These are phyloP conservation scores for Cyclotella atomus DNA, from an alignment of 108 stramenopile genomes.

Conservation along the genomic window DNA sequence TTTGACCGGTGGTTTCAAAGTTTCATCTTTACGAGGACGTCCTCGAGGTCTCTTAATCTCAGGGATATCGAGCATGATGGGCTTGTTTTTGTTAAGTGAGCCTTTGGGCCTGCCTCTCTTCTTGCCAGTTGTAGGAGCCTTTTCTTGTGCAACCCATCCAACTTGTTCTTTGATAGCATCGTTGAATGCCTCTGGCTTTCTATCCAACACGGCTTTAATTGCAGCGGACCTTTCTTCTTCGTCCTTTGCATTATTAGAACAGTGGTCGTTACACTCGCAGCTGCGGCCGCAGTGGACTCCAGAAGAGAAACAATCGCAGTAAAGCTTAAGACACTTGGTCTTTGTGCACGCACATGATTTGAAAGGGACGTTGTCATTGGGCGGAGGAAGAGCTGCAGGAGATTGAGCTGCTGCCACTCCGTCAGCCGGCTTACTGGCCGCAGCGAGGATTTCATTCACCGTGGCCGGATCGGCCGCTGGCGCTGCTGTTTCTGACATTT, in stretches of 20 bases:
- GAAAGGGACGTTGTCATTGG: slow-evolving; percentile 12
- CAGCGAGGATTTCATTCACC: neutral
- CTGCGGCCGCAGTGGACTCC: slow-evolving; percentile 50
- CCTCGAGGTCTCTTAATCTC: neutral
- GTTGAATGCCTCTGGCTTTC: slow-evolving; percentile 43
- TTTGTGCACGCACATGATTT: too few species aligned
- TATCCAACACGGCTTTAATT: slow-evolving; percentile 3
- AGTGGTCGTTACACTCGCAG: slow-evolving; percentile 35
- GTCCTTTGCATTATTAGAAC: slow-evolving; percentile 17
- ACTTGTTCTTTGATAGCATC: slow-evolving; percentile 3
- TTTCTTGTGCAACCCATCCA: neutral
- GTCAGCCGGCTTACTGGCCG: neutral
- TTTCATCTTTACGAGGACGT: slow-evolving; percentile 8
- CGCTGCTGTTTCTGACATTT: neutral
- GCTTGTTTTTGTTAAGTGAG: neutral
- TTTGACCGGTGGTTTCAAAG: neutral
- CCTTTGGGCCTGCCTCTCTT: slow-evolving; percentile 19
- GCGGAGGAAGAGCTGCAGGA: neutral
- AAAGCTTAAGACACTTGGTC: slow-evolving; percentile 82
- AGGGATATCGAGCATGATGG: neutral
- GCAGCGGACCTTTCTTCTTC: slow-evolving; percentile 14
- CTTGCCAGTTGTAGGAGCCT: neutral
- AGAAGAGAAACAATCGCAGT: slow-evolving; percentile 80
- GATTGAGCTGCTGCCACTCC: neutral
- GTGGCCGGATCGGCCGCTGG: neutral